Evolutionary conservation across 768 basidiomycete species (phyloP), one percentile per base, ranked within the genome.

Genomic region (Crassisporium funariophilum): DNA sequence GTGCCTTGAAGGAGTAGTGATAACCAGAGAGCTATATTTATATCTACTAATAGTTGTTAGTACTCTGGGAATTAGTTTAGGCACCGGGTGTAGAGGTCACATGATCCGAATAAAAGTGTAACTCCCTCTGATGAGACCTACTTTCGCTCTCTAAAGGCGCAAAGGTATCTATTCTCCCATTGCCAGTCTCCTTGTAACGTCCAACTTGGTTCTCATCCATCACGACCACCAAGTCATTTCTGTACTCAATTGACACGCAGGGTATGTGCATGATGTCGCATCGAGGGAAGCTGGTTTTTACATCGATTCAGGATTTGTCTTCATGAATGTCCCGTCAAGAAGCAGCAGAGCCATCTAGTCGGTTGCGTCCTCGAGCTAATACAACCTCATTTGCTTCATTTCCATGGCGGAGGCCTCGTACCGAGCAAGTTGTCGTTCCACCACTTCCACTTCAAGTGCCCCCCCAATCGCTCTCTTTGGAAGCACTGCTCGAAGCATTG

Each of bases 401-500:
- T 50, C 45, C 41, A 46, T 65, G 65, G 64, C 59, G 65, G 4
- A 57, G 58, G 41, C 44, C 59, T 3, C 64, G 64, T 22, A 24
- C 46, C 7, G 59, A 62, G 13, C 46, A 60, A 3, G 47, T 54
- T 22, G 38, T 56, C 2, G 27, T 46, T 24, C 7, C 40, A 1
- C 52, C 52, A 6, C 35, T 57, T 25, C 56, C 66, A 21, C 52
- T 62, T 5, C 22, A 63, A 3, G 58, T 50, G 21, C 46, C 67
- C 6, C 41, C 63, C 11, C 64, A 63, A 11, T 57, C 66, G 22
- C 49, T 71, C 5, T 62, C 71, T 2, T 41, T 77, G 9, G 68
- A 72, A 5, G 69, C 61, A 17, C 65, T 79, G 21, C 74, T 81
- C 25, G 60, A 69, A 21, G 68, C 70, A 5, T 65, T 79, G 23